Percentiles rank a stretch among this genome's conserved stretches.
These are phyloP conservation scores for Fonsecaea pugnacius DNA, from an alignment of 2,329 filamentous ascomycete species.

Conservation along the genomic window DNA sequence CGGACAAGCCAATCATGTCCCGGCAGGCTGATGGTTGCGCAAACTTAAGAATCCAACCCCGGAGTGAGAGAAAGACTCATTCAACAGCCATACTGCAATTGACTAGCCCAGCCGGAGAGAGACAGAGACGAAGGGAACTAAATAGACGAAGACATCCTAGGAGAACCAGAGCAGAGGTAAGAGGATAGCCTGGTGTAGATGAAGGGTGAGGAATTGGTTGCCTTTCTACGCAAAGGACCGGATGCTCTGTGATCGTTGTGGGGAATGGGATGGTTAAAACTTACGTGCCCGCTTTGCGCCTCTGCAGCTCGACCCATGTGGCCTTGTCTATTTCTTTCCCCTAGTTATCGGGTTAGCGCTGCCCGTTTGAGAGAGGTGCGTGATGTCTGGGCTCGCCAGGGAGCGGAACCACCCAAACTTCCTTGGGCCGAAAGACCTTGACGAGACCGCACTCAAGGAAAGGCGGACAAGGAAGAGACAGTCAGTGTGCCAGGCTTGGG, in stretches of 20 bases:
- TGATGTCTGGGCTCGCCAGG: constrained; percentile 26
- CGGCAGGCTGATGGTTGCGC: constrained; percentile 23
- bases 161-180: constrained; percentile 20
- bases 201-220: constrained; percentile 28
- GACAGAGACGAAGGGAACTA: constrained; percentile 25
- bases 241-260: constrained; percentile 15
- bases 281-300: constrained; percentile 20
- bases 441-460: constrained; percentile 3
- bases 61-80: constrained; percentile 19
- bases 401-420: constrained; percentile 10
- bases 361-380: constrained; percentile 32
- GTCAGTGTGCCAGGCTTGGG: constrained; percentile 23
- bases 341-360: constrained; percentile 26
- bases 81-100: constrained; percentile 24
- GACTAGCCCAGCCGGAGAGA: constrained; percentile 21
- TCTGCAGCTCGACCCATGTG: constrained; percentile 33
- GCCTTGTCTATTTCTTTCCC: constrained; percentile 19
- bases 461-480: constrained; percentile 6
- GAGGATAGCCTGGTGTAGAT: constrained; percentile 17
- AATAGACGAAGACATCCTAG: constrained; percentile 29
- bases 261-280: constrained; percentile 11
- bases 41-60: constrained; percentile 11
- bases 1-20: constrained; percentile 27
- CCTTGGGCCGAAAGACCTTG: constrained; percentile 11
- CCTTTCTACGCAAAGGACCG: constrained; percentile 22